phyloP scores from a whole-genome alignment of 2,329 filamentous ascomycete species.

The Botrytis tulipae region DNA sequence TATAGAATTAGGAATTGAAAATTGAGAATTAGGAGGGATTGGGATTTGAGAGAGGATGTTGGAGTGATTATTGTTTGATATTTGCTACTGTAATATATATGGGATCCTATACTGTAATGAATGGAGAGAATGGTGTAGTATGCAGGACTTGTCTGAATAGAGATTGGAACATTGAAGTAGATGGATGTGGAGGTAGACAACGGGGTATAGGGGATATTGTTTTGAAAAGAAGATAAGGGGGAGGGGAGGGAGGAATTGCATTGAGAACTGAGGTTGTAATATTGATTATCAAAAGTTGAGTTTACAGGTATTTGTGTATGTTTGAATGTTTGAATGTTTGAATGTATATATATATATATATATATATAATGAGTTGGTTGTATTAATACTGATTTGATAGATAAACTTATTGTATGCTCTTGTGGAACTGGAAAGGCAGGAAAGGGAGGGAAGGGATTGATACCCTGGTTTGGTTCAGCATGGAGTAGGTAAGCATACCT shows the following conservation, averaged over 20 bases:
- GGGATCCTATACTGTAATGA: fast-evolving
- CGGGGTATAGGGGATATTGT: not conserved
- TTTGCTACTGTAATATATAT: too few species aligned
- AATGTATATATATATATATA: too few species aligned
- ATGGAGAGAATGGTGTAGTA: not conserved
- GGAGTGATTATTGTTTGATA: not conserved
- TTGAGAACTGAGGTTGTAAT: not conserved
- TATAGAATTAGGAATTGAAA: fast-evolving
- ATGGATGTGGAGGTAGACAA: not conserved
- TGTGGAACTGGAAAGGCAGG: not conserved
- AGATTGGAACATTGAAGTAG: not conserved
- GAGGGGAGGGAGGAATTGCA: not conserved
- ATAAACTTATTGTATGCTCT: not conserved
- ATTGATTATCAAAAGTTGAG: not conserved
- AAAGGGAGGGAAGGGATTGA: not conserved
- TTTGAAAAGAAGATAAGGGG: not conserved
- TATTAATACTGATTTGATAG: not conserved
- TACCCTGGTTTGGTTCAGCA: not conserved
- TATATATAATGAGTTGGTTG: not conserved
- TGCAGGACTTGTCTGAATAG: fast-evolving
- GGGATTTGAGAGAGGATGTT: too few species aligned
- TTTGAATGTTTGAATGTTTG: too few species aligned
- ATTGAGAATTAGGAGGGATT: too few species aligned
- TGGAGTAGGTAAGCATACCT: not conserved
- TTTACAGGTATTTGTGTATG: not conserved